A percentile compares a stretch with the other conserved stretches of the same genome.
Evolutionary conservation across 2,329 filamentous ascomycete genomes (phyloP).

Genomic region (Cladobotryum mycophilum): DNA sequence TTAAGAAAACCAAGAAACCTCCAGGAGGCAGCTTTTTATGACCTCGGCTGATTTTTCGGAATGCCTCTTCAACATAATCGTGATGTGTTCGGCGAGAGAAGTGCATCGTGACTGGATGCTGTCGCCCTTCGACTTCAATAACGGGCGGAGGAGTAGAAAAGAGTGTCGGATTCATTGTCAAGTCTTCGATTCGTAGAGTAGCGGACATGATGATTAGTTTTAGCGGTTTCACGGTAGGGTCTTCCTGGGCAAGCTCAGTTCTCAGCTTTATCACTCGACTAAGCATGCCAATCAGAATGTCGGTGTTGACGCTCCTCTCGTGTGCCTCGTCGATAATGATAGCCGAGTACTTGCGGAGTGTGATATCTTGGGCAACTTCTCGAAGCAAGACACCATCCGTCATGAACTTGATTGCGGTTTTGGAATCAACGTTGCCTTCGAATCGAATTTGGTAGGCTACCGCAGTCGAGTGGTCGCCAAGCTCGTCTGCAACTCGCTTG

Average conservation of each 20-base stretch:
- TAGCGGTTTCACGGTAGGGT: conserved; percentile 65
- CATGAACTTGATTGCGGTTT: conserved; percentile 97
- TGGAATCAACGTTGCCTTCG: conserved; percentile 70
- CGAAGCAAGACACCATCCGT: conserved; percentile 93
- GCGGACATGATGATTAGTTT: conserved; percentile 99
- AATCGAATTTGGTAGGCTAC: conserved; percentile 96
- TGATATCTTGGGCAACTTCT: conserved; percentile 84
- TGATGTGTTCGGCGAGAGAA: conserved; percentile 76
- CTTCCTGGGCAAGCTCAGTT: conserved; percentile 65
- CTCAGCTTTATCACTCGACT: conserved; percentile 85
- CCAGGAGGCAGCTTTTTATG: conserved; percentile 87
- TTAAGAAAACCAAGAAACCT: conserved; percentile 89
- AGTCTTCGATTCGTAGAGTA: conserved; percentile 83
- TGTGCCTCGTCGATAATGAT: conserved; percentile 96
- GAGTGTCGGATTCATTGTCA: conserved; percentile 74
- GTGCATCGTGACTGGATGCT: conserved; percentile 84
- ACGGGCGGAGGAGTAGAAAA: conserved; percentile 77
- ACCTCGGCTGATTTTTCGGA: conserved; percentile 77
- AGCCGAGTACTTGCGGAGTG: conserved; percentile 82
- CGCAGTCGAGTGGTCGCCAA: conserved; percentile 67
- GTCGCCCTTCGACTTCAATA: conserved; percentile 82
- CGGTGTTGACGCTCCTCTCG: conserved; percentile 94
- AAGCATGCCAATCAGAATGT: conserved; percentile 95
- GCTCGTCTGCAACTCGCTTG: conserved; percentile 78
- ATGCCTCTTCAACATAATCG: conserved; percentile 88